A percentile compares a stretch with the other conserved stretches of the same genome.
Conservation (phyloP, 345 rosid genomes). For the Gossypium longicalyx region DNA sequence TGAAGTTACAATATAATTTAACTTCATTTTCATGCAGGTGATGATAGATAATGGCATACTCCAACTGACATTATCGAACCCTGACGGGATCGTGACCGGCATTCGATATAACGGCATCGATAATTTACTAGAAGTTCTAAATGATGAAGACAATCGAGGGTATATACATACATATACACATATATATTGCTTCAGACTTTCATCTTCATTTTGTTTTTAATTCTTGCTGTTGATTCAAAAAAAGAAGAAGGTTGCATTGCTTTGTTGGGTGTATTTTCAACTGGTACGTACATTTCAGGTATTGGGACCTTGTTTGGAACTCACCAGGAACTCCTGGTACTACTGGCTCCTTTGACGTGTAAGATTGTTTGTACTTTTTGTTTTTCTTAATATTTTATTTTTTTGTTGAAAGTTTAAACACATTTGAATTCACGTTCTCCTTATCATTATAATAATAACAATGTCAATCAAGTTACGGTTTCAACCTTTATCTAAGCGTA, state of each 20-base stretch:
- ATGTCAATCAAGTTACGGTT: too few species aligned
- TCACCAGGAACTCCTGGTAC: constrained; percentile 35
- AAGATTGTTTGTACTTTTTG: constrained; percentile 13
- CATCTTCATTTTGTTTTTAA: neutral
- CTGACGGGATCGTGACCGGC: constrained; percentile 73
- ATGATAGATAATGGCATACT: constrained; percentile 74
- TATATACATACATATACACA: constrained; percentile 14
- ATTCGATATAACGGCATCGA: constrained; percentile 61
- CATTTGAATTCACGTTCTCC: accelerated
- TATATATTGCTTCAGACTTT: neutral
- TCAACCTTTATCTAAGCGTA: too few species aligned
- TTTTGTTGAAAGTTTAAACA: too few species aligned
- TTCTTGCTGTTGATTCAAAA: neutral
- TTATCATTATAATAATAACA: too few species aligned
- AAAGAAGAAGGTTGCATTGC: neutral
- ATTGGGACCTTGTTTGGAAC: constrained; percentile 63
- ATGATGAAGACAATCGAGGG: constrained; percentile 83
- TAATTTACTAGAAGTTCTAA: constrained; percentile 81
- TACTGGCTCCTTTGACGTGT: constrained; percentile 63
- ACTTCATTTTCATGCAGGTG: constrained; percentile 40
- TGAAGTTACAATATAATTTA: neutral
- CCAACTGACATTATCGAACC: constrained; percentile 66
- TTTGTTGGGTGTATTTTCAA: neutral
- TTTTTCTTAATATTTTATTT: neutral
- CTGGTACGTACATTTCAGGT: constrained; percentile 31